Evolutionary conservation across 192 early-diverging fungal species (phyloP).

Genomic region (Hyaloraphidium curvatum): DNA sequence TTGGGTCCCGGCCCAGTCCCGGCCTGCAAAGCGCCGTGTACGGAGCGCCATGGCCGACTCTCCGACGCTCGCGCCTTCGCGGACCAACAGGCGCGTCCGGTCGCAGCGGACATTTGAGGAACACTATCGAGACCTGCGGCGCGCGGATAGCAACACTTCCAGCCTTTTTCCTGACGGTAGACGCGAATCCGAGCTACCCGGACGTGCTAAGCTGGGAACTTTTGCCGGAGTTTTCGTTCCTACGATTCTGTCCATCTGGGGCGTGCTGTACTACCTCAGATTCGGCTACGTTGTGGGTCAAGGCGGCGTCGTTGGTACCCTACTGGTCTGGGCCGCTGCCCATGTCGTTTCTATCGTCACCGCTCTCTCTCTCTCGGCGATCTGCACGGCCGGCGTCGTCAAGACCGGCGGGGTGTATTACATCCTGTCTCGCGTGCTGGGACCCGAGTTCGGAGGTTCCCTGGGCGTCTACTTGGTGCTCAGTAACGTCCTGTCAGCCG

Average conservation of each 20-base stretch:
- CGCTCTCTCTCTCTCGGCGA: conserved; percentile 42
- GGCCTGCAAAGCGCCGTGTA: too few relatives aligned
- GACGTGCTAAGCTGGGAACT: conserved; percentile 47
- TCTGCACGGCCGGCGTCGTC: conserved; percentile 46
- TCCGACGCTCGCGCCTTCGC: too few relatives aligned
- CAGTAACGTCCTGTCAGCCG: conserved; percentile 34
- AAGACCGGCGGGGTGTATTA: conserved; percentile 51
- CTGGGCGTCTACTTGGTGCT: conserved; percentile 43
- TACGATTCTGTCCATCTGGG: conserved; percentile 48
- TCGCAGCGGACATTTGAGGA: too few relatives aligned
- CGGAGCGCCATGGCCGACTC: too few relatives aligned
- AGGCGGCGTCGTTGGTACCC: conserved; percentile 37
- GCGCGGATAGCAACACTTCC: too few relatives aligned
- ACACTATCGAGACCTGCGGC: too few relatives aligned
- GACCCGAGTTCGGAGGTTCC: conserved; percentile 53
- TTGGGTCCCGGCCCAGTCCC: too few relatives aligned
- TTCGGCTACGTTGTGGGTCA: conserved; percentile 47
- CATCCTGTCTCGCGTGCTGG: conserved; percentile 40
- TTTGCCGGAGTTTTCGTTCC: conserved; percentile 54
- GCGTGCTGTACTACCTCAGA: conserved; percentile 45
- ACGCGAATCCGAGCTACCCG: too few relatives aligned
- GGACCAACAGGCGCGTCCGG: too few relatives aligned
- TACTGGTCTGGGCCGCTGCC: conserved; percentile 33
- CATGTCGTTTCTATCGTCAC: conserved; percentile 42
- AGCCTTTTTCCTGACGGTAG: too few relatives aligned